A percentile compares a stretch with the other conserved stretches of the same genome.
These are phyloP conservation scores for Skeletonema potamos DNA, from an alignment of 108 stramenopile genomes.

Conservation along the genomic window DNA sequence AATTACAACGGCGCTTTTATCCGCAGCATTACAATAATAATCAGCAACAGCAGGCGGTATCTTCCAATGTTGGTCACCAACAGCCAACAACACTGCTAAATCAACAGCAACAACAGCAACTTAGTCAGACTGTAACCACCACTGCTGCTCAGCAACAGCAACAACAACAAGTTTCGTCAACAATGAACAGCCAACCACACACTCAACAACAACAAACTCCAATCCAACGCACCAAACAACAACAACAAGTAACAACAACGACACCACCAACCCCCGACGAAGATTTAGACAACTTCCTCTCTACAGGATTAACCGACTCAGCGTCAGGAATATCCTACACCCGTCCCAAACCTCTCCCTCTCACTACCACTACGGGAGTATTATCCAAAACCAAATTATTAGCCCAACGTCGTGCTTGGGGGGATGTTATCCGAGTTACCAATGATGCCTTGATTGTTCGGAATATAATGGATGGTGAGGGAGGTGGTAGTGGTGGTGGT, in stretches of 20 bases:
- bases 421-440: slow-evolving; percentile 62
- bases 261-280: slow-evolving; percentile 30
- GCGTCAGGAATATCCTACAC: slow-evolving; percentile 3
- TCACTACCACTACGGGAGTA: background rate
- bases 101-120: too few species aligned
- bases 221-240: background rate
- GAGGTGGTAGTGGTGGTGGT: slow-evolving; percentile 8
- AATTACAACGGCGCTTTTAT: background rate
- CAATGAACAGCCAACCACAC: slow-evolving; percentile 5
- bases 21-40: background rate
- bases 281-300: slow-evolving; percentile 31
- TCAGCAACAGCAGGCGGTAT: background rate
- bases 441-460: slow-evolving; percentile 19
- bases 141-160: background rate
- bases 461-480: background rate
- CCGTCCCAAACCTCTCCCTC: slow-evolving; percentile 8
- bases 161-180: background rate
- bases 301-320: background rate
- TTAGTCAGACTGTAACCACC: background rate
- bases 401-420: slow-evolving; percentile 76
- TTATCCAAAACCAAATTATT: slow-evolving; percentile 20
- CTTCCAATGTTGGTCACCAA: too few species aligned
- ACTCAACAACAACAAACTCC: background rate
- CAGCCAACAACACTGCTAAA: too few species aligned
- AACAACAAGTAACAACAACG: background rate